Percentiles rank a stretch among this genome's conserved stretches.
Conservation (phyloP, 352 stramenopile species). For the Pythium biforme region DNA sequence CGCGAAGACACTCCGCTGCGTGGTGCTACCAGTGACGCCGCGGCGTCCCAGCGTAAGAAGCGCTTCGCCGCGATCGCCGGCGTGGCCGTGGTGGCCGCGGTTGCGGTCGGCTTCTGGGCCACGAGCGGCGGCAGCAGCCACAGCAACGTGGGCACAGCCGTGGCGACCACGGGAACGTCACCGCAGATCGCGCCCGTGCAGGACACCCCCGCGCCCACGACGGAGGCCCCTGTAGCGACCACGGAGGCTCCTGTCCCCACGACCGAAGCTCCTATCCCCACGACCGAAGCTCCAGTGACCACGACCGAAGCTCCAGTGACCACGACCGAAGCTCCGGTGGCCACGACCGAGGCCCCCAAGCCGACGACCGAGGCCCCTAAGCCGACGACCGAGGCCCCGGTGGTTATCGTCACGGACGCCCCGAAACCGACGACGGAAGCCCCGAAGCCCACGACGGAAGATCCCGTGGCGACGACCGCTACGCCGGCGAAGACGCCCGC, state of each 20-base stretch:
- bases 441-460: neutral
- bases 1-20: conserved; percentile 24
- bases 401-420: neutral
- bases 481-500: neutral
- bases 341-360: neutral
- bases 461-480: neutral
- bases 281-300: neutral
- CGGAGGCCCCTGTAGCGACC: neutral
- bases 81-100: conserved; percentile 18
- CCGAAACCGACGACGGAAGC: conserved; percentile 2
- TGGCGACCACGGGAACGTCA: neutral
- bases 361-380: conserved; percentile 2
- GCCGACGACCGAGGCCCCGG: conserved; percentile 2
- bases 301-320: neutral
- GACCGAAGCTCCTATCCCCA: neutral
- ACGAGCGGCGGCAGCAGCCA: conserved; percentile 1
- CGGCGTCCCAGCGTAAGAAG: conserved; percentile 16
- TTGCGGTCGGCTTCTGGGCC: conserved; percentile 17
- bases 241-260: neutral
- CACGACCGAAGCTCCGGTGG: neutral
- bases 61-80: conserved; percentile 17
- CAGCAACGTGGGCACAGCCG: neutral
- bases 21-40: conserved; percentile 3
- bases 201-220: neutral
- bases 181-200: no score